These are phyloP conservation scores for Chrysophaeum taylorii DNA, from an alignment of 352 stramenopile species.

Conservation along the genomic window DNA sequence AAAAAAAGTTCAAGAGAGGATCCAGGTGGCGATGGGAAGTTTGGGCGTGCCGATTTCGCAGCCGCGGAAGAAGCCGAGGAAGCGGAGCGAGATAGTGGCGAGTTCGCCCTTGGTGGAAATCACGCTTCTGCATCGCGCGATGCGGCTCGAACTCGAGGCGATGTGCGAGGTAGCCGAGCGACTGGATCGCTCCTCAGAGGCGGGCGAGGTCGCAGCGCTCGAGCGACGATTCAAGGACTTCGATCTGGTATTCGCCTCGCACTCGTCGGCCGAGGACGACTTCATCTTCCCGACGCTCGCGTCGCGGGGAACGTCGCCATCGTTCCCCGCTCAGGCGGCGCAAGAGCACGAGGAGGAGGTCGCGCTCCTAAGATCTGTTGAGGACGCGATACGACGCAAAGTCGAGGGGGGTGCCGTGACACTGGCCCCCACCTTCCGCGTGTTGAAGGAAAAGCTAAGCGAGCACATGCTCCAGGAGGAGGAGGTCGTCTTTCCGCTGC, in stretches of 20 bases:
- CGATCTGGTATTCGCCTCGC: slow-evolving; percentile 61
- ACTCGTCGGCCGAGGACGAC: slow-evolving; percentile 64
- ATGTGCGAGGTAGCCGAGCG: not conserved
- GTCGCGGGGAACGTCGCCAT: not conserved
- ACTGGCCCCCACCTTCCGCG: slow-evolving; percentile 54
- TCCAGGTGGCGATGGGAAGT: no score
- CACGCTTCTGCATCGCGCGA: slow-evolving; percentile 11
- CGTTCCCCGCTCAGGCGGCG: not conserved
- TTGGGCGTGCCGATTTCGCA: no score
- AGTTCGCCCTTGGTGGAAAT: not conserved
- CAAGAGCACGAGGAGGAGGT: not conserved
- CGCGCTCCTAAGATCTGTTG: no score
- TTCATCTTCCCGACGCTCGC: slow-evolving; percentile 64
- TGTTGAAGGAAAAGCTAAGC: slow-evolving; percentile 62
- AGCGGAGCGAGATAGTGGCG: not conserved
- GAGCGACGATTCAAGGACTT: slow-evolving; percentile 54
- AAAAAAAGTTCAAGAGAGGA: no score
- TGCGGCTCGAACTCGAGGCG: slow-evolving; percentile 9
- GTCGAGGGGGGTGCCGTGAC: no score
- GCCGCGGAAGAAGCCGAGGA: not conserved
- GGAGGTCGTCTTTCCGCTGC: slow-evolving; percentile 63
- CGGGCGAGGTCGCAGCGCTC: not conserved
- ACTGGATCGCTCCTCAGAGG: no score
- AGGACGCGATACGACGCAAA: no score
- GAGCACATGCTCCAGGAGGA: slow-evolving; percentile 62